Evolutionary conservation across 805 yeast species (phyloP).

Genomic region (Tetrapisispora nanseiensis): DNA sequence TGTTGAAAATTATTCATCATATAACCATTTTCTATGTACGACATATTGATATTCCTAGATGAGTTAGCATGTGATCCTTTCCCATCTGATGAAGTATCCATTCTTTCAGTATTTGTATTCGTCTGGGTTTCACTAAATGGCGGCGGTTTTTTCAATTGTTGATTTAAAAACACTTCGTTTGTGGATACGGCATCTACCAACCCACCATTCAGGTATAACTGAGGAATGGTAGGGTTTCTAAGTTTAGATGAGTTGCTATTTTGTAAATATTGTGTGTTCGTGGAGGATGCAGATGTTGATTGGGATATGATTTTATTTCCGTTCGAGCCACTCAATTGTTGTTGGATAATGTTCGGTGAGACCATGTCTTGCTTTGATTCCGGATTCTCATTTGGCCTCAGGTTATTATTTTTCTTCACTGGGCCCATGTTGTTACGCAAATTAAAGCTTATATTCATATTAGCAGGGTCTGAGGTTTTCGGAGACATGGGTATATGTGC

Average conservation of each 20-base stretch:
- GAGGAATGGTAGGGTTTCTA: slow-evolving; percentile 1
- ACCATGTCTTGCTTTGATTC: background rate
- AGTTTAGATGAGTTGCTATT: background rate
- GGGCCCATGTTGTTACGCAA: background rate
- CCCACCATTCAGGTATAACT: slow-evolving; percentile 39
- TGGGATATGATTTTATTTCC: background rate
- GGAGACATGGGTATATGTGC: slow-evolving; percentile 67
- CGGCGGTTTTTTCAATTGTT: background rate
- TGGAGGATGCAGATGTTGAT: background rate
- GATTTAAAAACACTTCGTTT: slow-evolving; percentile 78
- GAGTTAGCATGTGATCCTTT: background rate
- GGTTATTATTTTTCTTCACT: background rate
- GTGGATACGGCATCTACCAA: slow-evolving; percentile 78
- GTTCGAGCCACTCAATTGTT: background rate
- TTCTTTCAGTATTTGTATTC: background rate
- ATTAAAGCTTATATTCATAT: background rate
- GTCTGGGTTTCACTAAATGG: background rate
- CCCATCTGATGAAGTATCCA: background rate
- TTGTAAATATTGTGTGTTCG: background rate
- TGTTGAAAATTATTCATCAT: background rate
- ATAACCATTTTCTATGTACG: background rate
- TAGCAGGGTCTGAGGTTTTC: background rate
- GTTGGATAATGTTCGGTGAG: background rate
- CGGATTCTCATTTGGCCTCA: background rate
- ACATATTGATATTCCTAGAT: background rate